Base-by-base conservation (phyloP, 495 filamentous ascomycete species). In the Penicillium manginii region DNA sequence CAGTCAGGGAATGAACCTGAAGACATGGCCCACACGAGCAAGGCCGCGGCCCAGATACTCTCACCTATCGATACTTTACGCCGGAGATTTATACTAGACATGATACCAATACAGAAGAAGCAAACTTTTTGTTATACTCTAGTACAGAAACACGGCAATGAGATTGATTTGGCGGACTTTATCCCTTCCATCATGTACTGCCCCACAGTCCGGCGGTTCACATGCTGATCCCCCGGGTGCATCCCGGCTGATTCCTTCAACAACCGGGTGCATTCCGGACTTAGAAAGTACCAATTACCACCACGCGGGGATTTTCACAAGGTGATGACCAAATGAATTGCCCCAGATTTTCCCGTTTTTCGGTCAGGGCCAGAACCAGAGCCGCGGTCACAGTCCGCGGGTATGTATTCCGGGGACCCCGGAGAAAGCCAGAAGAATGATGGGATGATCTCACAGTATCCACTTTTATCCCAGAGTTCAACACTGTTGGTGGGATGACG, bases 321-420 rank as follows among this genome's bases (percentile, higher is more conserved):
- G 45, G 21, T 26, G 10, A 6, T 47, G 19, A 47, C 10, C 19
- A 19, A 26, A 22, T 0, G 0, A 29, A 4, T 8, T 29, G 6
- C 26, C 19, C 10, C 45, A 23, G 2, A 19, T 9, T 14, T 23
- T 22, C n/a, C 40, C 18, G 5, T 5, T 43, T 22, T 45, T 19
- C 26, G 2, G 26, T 8, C 26, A 29, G 26, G 26, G 26, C 26
- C 40, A 12, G n/a, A 10, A 17, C 40, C 40, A 45, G 7, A 47
- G 45, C 52, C 52, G 52, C 52, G 52, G 52, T 19, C 52, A 2
- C 17, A 17, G 40, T n/a, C 40, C 40, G n/a, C 40, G 40, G 52
- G 18, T 17, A 10, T 11, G 40, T 15, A 48, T 53, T 50, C 54
- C 52, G 47, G 58, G 48, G 19, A 52, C 17, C 42, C 31, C 22